A percentile compares a stretch with the other conserved stretches of the same genome.
phyloP scores from a whole-genome alignment of 2,329 filamentous ascomycete genomes.

The Metarhizium brunneum region DNA sequence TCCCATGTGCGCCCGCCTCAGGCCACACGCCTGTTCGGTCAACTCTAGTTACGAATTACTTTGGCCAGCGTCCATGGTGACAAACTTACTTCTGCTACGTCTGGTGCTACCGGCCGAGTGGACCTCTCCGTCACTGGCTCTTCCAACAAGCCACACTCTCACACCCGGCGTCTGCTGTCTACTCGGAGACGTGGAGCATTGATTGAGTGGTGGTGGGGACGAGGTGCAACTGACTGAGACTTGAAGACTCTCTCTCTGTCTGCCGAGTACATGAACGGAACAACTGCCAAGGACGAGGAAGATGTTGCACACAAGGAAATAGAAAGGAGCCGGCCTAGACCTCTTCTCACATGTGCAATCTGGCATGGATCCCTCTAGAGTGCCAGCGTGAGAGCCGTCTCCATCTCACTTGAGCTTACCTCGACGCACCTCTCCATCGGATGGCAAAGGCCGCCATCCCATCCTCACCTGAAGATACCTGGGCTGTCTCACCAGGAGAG shows the following conservation, averaged over 20 bases:
- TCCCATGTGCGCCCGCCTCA: not conserved
- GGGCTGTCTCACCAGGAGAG: conserved; percentile 1
- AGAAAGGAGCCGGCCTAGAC: not conserved
- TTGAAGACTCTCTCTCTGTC: not conserved
- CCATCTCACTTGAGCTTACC: not conserved
- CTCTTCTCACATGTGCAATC: not conserved
- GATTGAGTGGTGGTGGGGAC: not conserved
- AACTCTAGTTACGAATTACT: not conserved
- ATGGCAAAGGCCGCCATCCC: not conserved
- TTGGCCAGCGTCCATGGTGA: not conserved
- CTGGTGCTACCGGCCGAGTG: conserved; percentile 9
- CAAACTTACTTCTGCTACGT: not conserved
- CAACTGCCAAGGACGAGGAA: not conserved
- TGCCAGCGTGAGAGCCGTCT: not conserved
- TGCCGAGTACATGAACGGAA: not conserved
- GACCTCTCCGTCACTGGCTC: conserved; percentile 10
- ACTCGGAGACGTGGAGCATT: not conserved
- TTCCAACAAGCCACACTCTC: conserved; percentile 2
- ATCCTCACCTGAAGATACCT: conserved; percentile 1
- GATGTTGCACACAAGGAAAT: not conserved
- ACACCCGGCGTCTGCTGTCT: not conserved
- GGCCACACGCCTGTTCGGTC: not conserved
- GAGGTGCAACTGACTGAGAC: not conserved
- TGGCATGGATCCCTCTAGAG: not conserved
- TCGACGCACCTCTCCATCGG: not conserved